Conservation (phyloP, 2,329 filamentous ascomycete genomes). For the Colletotrichum sp. region DNA sequence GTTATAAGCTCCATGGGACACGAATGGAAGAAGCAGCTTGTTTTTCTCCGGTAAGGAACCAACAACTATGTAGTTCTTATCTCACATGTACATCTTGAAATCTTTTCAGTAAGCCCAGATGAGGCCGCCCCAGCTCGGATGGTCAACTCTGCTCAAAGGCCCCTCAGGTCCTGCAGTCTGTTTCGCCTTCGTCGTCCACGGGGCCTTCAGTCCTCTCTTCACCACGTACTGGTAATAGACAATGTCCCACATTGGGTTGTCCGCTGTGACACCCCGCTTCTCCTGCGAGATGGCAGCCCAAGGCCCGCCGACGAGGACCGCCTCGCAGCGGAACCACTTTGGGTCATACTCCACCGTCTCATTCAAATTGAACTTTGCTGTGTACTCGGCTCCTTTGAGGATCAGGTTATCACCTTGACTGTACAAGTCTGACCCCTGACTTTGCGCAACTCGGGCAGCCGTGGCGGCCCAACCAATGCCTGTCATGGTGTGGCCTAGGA, state of each 20-base stretch:
- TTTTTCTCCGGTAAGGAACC: rapidly evolving
- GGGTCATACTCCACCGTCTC: slow-evolving; percentile 37
- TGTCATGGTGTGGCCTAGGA: slow-evolving; percentile 27
- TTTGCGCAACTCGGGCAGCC: slow-evolving; percentile 35
- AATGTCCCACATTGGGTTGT: slow-evolving; percentile 25
- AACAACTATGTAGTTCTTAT: neutral
- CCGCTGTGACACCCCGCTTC: slow-evolving; percentile 24
- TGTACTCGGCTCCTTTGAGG: slow-evolving; percentile 39
- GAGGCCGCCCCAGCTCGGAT: slow-evolving; percentile 4
- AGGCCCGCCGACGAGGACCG: slow-evolving; percentile 41
- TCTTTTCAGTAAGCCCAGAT: neutral
- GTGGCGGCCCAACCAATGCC: slow-evolving; percentile 38
- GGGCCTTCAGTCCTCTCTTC: slow-evolving; percentile 25
- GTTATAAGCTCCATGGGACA: neutral
- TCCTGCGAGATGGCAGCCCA: slow-evolving; percentile 34
- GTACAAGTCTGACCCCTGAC: slow-evolving; percentile 40
- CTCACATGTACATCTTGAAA: neutral
- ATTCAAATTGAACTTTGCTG: slow-evolving; percentile 42
- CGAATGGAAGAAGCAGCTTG: neutral
- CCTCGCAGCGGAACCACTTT: slow-evolving; percentile 41
- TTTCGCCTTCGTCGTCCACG: slow-evolving; percentile 12
- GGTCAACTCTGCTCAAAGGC: neutral
- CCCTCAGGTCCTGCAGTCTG: neutral
- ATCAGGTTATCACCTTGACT: slow-evolving; percentile 33
- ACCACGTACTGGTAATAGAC: slow-evolving; percentile 37